Base-by-base conservation (phyloP, 805 yeast species). In the Maudiozyma barnettii region DNA sequence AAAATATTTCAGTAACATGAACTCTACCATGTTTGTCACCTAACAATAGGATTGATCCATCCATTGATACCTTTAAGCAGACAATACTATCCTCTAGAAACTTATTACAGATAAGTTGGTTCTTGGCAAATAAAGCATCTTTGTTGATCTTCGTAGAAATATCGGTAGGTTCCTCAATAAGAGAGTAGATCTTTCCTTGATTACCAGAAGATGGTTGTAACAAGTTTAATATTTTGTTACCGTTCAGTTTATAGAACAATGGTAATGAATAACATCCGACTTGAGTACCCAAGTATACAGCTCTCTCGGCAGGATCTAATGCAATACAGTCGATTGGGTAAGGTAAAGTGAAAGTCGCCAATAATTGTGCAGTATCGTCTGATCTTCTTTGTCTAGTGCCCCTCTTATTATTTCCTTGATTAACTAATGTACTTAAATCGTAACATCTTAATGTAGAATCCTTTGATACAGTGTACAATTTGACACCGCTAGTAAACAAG, bases 401-500 rank as follows among this genome's bases (percentile, higher is more conserved):
- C 38, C 41, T 45, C 29, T 26, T 46, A 49, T 46, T 4, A 37
- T 45, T n/a, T 5, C 30, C 33, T 14, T 30, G 26, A 19, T 16
- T 23, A 5, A 43, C 35, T 10, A 43, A 26, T 10, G 41, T 18
- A 13, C 39, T 55, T 39, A 86, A 58, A 56, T 80, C 80, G 67
- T 84, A 88, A 36, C 86, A 73, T 54, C 95, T 70, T 45, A 87
- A 66, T 1, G 96, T 87, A 38, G 80, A 73, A 60, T 90, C 97
- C 41, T 67, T 65, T 0, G 96, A 86, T 2, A 74, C 77, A 0
- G 95, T 77, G 61, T 76, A 82, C 19, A 89, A 62, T 50, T 78
- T 77, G 21, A 79, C 59, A 50, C 87, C 95, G 45, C 74, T 51
- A 9, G 54, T 52, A 5, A 60, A 45, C 19, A 60, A 48, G 35